Base-by-base conservation (phyloP, 73 alveolate genomes). In the Paramecium tetraurelia region DNA sequence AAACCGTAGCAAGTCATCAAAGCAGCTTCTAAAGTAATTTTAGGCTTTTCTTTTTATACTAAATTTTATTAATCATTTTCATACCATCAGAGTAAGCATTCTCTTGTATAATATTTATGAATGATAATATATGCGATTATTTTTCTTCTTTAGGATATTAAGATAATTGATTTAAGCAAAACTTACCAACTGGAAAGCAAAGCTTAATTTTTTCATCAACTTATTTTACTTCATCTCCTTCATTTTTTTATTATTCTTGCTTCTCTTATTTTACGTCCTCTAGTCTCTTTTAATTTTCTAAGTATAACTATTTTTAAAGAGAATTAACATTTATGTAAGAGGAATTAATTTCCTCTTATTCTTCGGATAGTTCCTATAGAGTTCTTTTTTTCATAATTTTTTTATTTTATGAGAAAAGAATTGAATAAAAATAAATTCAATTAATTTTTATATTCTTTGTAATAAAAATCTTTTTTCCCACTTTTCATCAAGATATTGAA, bases 1-100 rank as follows among this genome's bases (percentile, higher is more conserved):
- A 70, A 89, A 58, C 94, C 94, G 27, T 89, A 89, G 27, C 89
- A 59, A 29, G 94, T 89, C 94, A 89, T 89, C 21, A 89, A 71
- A 12, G 90, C 90, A 11, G 76, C 21, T 43, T 44, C 46, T 22
- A 80, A 46, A 20, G 90, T 80, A 16, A 21, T 44, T 22, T 80
- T 80, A 40, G 90, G 75, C 24, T 80, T 41, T 38, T 21, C 22
- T 63, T 80, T 35, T 35, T 80, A 16, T 10, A 63, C 84, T 63
- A 63, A 3, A 63, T 53, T 53, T 14, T 63, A 22, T 22, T 22
- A 20, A 3, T 63, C 10, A 63, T 63, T 31, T 27, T 18, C 21
- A 7, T 63, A 80, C 90, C 53, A 80, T 80, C 46, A 8, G 6
- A 16, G 22, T 27, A 63, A 2, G 90, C 41, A 44, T 80, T 48